A percentile compares a stretch with the other conserved stretches of the same genome.
These are phyloP conservation scores for Phytophthora kernoviae DNA, from an alignment of 352 stramenopile genomes.

Conservation along the genomic window DNA sequence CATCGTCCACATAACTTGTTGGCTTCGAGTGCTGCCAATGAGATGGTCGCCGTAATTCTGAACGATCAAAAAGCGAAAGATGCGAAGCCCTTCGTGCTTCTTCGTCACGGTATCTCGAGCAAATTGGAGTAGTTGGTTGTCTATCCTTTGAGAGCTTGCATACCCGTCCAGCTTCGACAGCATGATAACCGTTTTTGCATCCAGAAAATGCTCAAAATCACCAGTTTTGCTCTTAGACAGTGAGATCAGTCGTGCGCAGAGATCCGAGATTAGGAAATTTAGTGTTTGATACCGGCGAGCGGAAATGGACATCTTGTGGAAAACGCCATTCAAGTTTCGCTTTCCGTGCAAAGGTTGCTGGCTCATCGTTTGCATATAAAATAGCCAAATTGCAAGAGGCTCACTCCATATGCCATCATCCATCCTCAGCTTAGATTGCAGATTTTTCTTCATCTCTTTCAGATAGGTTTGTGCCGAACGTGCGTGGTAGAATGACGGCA, in stretches of 20 bases:
- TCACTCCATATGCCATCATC: conserved; percentile 78
- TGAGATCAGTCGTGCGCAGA: conserved; percentile 66
- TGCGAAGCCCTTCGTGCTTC: conserved; percentile 39
- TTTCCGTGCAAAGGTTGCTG: conserved; percentile 49
- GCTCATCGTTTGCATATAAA: conserved; percentile 66
- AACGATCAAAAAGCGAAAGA: conserved; percentile 74
- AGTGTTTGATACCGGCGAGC: conserved; percentile 73
- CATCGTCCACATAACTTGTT: conserved; percentile 48
- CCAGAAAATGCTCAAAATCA: conserved; percentile 47
- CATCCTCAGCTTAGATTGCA: conserved; percentile 69
- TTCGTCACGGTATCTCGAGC: conserved; percentile 37
- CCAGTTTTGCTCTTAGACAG: conserved; percentile 46
- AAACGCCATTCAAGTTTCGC: conserved; percentile 41
- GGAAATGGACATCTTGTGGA: conserved; percentile 67
- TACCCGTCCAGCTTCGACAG: conserved; percentile 60
- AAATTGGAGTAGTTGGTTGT: conserved; percentile 55
- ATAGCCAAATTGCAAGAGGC: conserved; percentile 70
- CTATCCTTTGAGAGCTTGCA: conserved; percentile 61
- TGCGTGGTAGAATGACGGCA: conserved; percentile 83
- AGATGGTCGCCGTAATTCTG: conserved; percentile 81
- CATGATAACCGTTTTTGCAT: conserved; percentile 53
- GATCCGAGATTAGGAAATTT: conserved; percentile 80
- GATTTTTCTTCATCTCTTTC: conserved; percentile 77
- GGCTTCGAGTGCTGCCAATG: conserved; percentile 45
- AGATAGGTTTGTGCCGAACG: conserved; percentile 66